Base-by-base conservation (phyloP, 2,329 filamentous ascomycete species). In the Cercospora citrullina region DNA sequence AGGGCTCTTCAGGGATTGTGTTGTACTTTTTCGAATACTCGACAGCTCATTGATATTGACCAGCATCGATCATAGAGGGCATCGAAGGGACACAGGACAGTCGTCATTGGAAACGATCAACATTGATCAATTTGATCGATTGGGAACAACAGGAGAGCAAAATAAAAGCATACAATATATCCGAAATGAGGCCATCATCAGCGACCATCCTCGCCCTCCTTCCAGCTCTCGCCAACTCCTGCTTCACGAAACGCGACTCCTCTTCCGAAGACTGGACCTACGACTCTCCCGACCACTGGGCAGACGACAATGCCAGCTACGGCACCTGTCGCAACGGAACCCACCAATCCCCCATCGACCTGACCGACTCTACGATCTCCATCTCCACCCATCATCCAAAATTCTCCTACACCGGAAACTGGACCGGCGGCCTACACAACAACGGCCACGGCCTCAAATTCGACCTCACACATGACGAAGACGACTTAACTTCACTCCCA, bases 391-490 rank as follows among this genome's bases (percentile, higher is more conserved):
- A 68, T 21, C 39, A 33, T 4, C 69, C 69, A 21, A 65, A 3
- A 7, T 67, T 71, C 65, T 48, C 65, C 48, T 84, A 83, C 74
- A 68, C 75, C 4, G 71, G 72, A 60, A 69, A 74, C n/a, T 72
- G 79, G 5, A 61, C 71, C 3, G 83, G 83, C 1, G 78, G 78
- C 60, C 79, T 84, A 67, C 80, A 77, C 76, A 85, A 85, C 71
- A 85, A 83, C 81, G 81, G 81, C 21, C 84, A 84, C 66, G 84
- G 84, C 4, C 80, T 82, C 0, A 79, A 81, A 1, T 84, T 83
- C 68, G 53, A 81, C 78, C 6, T 70, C 82, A 31, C 69, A 75
- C 12, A 77, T 16, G 36, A 77, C n/a, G 77, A 78, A 45, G 78
- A 71, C 16, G 72, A 79, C 31, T 80, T 80, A 68, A 80, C 78